Conservation (phyloP, 345 rosid genomes). For the Camelina neglecta region DNA sequence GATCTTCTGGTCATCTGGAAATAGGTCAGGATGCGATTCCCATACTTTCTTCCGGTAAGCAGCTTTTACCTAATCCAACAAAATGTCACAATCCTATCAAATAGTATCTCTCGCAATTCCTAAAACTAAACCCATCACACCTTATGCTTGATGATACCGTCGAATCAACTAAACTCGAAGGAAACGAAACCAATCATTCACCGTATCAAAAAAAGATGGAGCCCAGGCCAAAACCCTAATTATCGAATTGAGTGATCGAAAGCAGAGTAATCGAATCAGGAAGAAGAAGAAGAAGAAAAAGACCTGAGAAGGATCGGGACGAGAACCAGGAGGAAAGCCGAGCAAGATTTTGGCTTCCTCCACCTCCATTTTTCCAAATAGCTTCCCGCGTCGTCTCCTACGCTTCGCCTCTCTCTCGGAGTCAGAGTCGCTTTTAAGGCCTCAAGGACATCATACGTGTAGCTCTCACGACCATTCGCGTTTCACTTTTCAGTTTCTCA, state of each 20-base stretch:
- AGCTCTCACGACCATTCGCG: background rate
- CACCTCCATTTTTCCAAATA: constrained; percentile 59
- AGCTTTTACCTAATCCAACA: constrained; percentile 64
- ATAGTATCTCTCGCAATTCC: no score
- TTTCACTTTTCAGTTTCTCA: no score
- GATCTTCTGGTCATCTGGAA: constrained; percentile 68
- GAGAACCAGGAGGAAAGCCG: constrained; percentile 74
- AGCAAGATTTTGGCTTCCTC: constrained; percentile 78
- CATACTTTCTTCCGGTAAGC: constrained; percentile 85
- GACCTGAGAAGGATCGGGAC: constrained; percentile 72
- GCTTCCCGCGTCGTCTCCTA: constrained; percentile 31
- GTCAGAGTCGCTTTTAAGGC: background rate
- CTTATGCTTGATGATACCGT: no score
- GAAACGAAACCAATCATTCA: background rate
- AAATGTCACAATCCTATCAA: background rate
- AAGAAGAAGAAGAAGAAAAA: background rate
- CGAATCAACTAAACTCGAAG: no score
- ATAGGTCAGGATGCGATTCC: constrained; percentile 90
- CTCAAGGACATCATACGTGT: constrained; percentile 5
- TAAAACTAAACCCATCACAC: no score
- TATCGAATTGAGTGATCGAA: background rate
- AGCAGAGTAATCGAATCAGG: background rate
- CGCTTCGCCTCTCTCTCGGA: background rate
- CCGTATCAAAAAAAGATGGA: background rate
- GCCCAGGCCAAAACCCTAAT: constrained; percentile 10